Evolutionary conservation across 495 filamentous ascomycete genomes (phyloP).

Genomic region (Aspergillus bertholletiae): DNA sequence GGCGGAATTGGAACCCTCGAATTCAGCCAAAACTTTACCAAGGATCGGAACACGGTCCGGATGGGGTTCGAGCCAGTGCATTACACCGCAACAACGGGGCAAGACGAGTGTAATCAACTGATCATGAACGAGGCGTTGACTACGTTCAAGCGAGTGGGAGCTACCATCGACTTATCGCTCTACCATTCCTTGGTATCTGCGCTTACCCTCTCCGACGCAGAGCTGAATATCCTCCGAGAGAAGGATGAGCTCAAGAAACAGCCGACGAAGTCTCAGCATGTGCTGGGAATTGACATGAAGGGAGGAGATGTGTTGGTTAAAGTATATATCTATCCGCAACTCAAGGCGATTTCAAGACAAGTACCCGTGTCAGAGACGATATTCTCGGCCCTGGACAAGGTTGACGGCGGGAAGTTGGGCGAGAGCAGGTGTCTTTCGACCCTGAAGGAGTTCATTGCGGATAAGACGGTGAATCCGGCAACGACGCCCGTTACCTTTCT

Average conservation of each 20-base stretch:
- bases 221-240: not conserved
- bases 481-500: not conserved
- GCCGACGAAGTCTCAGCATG: not conserved
- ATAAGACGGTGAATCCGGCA: not conserved
- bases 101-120: not conserved
- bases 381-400: not conserved
- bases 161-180: not conserved
- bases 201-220: not conserved
- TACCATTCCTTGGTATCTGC: not conserved
- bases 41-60: not conserved
- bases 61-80: not conserved
- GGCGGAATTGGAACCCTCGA: not conserved
- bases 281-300: not conserved
- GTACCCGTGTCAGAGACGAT: not conserved
- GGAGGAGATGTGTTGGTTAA: conserved; percentile 2
- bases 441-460: not conserved
- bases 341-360: not conserved
- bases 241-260: not conserved
- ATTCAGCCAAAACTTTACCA: conserved; percentile 7
- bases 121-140: not conserved
- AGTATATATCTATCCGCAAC: conserved; percentile 1
- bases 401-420: not conserved
- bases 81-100: not conserved
- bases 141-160: not conserved
- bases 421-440: not conserved